Conservation (phyloP, 2,329 filamentous ascomycete genomes). For the Diaporthe sp. region DNA sequence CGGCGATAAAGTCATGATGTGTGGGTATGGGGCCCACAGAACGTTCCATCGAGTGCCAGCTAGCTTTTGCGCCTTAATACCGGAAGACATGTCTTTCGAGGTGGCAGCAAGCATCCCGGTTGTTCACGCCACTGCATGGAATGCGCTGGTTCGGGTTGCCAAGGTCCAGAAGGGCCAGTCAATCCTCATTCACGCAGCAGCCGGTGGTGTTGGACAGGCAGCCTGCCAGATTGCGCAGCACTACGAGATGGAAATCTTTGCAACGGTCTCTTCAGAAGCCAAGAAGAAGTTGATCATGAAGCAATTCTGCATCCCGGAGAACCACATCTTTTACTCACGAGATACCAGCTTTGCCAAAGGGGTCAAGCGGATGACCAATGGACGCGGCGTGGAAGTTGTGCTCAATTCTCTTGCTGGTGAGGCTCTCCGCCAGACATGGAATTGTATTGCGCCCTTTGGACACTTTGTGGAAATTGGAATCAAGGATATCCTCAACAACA, state of each 20-base stretch:
- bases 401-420: slow-evolving; percentile 36
- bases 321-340: slow-evolving; percentile 43
- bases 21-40: slow-evolving; percentile 23
- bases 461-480: slow-evolving; percentile 35
- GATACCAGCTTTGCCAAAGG: slow-evolving; percentile 41
- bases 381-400: slow-evolving; percentile 20
- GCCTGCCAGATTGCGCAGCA: slow-evolving; percentile 27
- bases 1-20: slow-evolving; percentile 28
- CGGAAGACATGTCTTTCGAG: slow-evolving; percentile 34
- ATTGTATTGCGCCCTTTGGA: slow-evolving; percentile 34
- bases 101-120: slow-evolving; percentile 38
- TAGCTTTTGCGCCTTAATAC: slow-evolving; percentile 31
- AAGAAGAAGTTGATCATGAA: slow-evolving; percentile 28
- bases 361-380: slow-evolving; percentile 39
- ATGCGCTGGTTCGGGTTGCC: slow-evolving; percentile 40
- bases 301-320: slow-evolving; percentile 37
- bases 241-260: slow-evolving; percentile 35
- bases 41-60: slow-evolving; percentile 20
- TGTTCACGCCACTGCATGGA: slow-evolving; percentile 42
- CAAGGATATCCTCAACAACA: slow-evolving; percentile 41
- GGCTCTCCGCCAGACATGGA: slow-evolving; percentile 39
- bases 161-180: slow-evolving; percentile 37
- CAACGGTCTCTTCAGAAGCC: slow-evolving; percentile 19
- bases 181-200: slow-evolving; percentile 41
- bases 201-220: slow-evolving; percentile 36